A percentile compares a stretch with the other conserved stretches of the same genome.
Conservation (phyloP, 2,329 filamentous ascomycete genomes). For the Aspergillus viridinutans region DNA sequence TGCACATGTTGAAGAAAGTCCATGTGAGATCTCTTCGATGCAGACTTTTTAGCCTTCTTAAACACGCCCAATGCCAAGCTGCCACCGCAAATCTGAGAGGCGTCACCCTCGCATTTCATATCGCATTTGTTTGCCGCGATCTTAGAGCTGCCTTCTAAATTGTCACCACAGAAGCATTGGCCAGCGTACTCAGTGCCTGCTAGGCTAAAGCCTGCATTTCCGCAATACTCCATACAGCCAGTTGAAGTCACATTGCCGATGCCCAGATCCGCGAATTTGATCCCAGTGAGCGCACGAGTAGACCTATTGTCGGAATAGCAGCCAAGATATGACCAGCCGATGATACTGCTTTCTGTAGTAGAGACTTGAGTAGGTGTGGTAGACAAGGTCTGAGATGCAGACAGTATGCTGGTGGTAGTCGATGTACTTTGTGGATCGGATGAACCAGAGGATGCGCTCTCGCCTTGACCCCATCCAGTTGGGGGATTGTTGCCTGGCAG, state of each 20-base stretch:
- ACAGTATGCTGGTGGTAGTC: not conserved
- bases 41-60: too few relatives aligned
- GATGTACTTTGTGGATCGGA: not conserved
- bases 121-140: too few relatives aligned
- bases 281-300: slow-evolving; percentile 34
- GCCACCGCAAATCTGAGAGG: too few relatives aligned
- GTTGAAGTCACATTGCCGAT: slow-evolving; percentile 37
- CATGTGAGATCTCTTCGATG: too few relatives aligned
- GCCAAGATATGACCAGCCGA: too few relatives aligned
- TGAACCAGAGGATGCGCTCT: not conserved
- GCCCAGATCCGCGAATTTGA: slow-evolving; percentile 41
- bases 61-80: too few relatives aligned
- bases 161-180: slow-evolving; percentile 48
- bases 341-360: slow-evolving; percentile 15
- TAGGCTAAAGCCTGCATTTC: slow-evolving; percentile 41
- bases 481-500: slow-evolving; percentile 12
- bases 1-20: too few relatives aligned
- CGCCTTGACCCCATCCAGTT: slow-evolving; percentile 13
- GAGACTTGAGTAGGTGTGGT: slow-evolving; percentile 33
- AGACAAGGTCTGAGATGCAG: slow-evolving; percentile 27
- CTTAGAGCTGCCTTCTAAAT: slow-evolving; percentile 5
- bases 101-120: too few relatives aligned
- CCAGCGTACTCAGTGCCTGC: slow-evolving; percentile 50
- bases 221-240: slow-evolving; percentile 50
- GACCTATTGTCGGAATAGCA: not conserved